Evolutionary conservation across 2,329 filamentous ascomycete species (phyloP).

Genomic region (Epichloe sylvatica): DNA sequence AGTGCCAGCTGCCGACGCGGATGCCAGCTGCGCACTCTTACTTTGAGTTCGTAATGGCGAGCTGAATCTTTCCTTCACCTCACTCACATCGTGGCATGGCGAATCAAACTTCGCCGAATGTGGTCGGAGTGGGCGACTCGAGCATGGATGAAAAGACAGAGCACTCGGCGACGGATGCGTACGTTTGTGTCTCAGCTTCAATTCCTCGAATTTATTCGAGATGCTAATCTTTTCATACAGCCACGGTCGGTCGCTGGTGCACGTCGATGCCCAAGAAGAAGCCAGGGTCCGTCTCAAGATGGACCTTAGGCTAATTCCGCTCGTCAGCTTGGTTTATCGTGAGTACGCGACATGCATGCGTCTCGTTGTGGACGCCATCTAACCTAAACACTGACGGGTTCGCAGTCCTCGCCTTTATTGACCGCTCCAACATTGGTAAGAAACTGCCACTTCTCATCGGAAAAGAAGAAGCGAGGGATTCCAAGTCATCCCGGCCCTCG

Average conservation of each 20-base stretch:
- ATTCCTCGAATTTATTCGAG: no score
- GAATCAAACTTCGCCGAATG: no score
- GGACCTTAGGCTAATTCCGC: conserved; percentile 49
- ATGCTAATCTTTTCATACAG: no score
- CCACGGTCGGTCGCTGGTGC: no score
- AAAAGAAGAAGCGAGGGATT: neutral
- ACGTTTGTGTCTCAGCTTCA: neutral
- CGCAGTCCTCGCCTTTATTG: conserved; percentile 36
- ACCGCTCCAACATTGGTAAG: conserved; percentile 51
- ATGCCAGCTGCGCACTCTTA: no score
- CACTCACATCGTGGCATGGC: no score
- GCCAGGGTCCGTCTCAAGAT: conserved; percentile 45
- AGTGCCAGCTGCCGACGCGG: no score
- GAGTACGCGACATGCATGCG: conserved; percentile 14
- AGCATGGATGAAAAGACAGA: neutral
- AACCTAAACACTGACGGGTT: neutral
- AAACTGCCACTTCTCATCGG: neutral
- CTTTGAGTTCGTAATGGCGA: no score
- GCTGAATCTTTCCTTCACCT: neutral
- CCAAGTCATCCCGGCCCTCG: neutral
- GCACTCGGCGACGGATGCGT: neutral
- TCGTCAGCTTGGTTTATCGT: conserved; percentile 46
- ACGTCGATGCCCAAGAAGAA: conserved; percentile 41
- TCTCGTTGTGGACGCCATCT: neutral
- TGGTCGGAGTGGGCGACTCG: neutral